Evolutionary conservation across 257 asterid genomes (phyloP).

Genomic region (Perilla frutescens): DNA sequence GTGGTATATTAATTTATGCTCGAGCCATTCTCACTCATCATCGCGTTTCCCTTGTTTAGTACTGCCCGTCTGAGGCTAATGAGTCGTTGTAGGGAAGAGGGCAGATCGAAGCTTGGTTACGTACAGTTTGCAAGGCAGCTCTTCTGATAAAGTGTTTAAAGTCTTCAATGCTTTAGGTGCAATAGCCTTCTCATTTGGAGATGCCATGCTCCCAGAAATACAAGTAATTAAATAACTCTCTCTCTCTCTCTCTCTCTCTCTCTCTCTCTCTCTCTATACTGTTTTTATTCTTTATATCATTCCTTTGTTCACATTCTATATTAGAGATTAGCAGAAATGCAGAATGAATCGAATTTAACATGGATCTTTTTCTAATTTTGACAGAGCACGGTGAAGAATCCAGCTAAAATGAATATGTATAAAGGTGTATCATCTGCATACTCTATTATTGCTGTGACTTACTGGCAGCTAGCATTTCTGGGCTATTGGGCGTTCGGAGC

Average conservation of each 20-base stretch:
- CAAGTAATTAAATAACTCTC: conserved; percentile 42
- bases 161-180: conserved; percentile 64
- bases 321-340: too few relatives aligned
- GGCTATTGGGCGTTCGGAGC: conserved; percentile 78
- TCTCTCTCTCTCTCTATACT: not conserved
- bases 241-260: too few relatives aligned
- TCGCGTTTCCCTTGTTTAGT: not conserved
- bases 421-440: conserved; percentile 67
- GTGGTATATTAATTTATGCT: conserved; percentile 37
- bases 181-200: conserved; percentile 73
- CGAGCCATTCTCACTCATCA: not conserved
- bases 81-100: conserved; percentile 45
- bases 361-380: conserved; percentile 1
- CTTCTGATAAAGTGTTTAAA: conserved; percentile 50
- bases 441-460: conserved; percentile 47
- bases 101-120: conserved; percentile 44
- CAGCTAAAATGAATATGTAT: conserved; percentile 54
- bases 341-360: not conserved
- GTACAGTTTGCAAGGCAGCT: conserved; percentile 50
- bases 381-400: conserved; percentile 56
- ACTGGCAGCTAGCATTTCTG: conserved; percentile 64
- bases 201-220: conserved; percentile 75
- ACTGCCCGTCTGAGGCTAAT: not conserved
- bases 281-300: not conserved
- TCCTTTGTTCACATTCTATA: not conserved